A percentile compares a stretch with the other conserved stretches of the same genome.
phyloP scores from a whole-genome alignment of 257 asterid genomes.

The Nicotiana sylvestris region DNA sequence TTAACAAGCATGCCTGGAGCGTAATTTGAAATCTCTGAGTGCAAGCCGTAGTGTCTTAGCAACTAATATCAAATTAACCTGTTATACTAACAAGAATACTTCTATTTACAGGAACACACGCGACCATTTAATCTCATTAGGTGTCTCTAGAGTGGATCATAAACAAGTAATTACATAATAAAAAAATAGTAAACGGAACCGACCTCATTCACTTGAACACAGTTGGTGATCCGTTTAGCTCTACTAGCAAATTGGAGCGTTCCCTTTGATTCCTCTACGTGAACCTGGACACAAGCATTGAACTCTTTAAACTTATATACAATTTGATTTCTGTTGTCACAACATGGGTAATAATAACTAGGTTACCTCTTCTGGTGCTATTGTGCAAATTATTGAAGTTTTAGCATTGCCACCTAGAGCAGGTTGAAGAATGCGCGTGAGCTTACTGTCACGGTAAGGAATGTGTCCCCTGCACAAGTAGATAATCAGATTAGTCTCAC shows the following conservation, averaged over 20 bases:
- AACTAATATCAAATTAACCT: not conserved
- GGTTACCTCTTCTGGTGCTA: constrained; percentile 95
- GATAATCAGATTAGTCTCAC: constrained; percentile 14
- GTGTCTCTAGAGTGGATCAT: not conserved
- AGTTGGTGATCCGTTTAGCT: constrained; percentile 93
- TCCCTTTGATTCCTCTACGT: constrained; percentile 91
- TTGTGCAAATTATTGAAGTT: constrained; percentile 92
- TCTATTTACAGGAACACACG: not conserved
- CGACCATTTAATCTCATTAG: not conserved
- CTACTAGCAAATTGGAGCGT: constrained; percentile 98
- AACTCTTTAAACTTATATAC: not conserved
- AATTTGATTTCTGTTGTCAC: constrained; percentile 1
- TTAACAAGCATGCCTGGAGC: not conserved
- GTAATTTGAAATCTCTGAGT: not conserved
- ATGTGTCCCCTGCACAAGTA: constrained; percentile 72
- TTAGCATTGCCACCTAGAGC: constrained; percentile 99
- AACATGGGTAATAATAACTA: not conserved
- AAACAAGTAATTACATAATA: not conserved
- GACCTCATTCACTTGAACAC: constrained; percentile 99
- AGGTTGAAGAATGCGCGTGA: constrained; percentile 97
- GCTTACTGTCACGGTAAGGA: constrained; percentile 98
- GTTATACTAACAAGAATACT: not conserved
- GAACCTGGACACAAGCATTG: constrained; percentile 41
- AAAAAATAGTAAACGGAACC: constrained; percentile 1
- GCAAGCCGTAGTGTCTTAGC: not conserved